phyloP scores from a whole-genome alignment of 768 basidiomycete genomes.

The Rubroboletus satanas region DNA sequence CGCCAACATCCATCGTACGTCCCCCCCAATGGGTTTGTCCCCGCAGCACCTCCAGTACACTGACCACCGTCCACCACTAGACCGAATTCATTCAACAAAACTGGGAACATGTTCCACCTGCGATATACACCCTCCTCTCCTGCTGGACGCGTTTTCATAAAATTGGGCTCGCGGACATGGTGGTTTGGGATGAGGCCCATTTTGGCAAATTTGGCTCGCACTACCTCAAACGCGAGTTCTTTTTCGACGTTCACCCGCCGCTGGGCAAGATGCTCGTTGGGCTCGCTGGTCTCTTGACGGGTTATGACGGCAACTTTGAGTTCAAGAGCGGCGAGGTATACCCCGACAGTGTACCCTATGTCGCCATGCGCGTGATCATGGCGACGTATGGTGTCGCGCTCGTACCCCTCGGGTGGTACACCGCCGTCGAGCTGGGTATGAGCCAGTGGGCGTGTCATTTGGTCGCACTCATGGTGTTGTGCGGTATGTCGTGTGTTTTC shows the following conservation, averaged over 20 bases:
- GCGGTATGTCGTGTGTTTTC: slow-evolving; percentile 51
- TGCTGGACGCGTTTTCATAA: slow-evolving; percentile 94
- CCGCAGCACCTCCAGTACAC: slow-evolving; percentile 5
- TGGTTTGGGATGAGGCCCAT: slow-evolving; percentile 99
- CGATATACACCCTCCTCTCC: slow-evolving; percentile 86
- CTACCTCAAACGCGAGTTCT: slow-evolving; percentile 98
- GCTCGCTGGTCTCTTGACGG: slow-evolving; percentile 83
- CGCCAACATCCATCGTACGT: slow-evolving; percentile 61
- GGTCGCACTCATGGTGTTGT: slow-evolving; percentile 89
- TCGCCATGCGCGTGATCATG: slow-evolving; percentile 92
- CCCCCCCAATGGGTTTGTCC: background rate
- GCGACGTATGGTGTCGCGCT: slow-evolving; percentile 92
- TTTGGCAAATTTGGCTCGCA: slow-evolving; percentile 99
- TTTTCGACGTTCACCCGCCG: slow-evolving; percentile 98
- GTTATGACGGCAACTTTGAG: slow-evolving; percentile 89
- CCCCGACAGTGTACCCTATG: slow-evolving; percentile 81
- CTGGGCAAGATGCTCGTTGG: slow-evolving; percentile 99
- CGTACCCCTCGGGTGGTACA: slow-evolving; percentile 97
- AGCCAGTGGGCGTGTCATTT: slow-evolving; percentile 85
- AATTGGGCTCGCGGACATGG: slow-evolving; percentile 80
- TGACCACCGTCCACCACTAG: slow-evolving; percentile 33
- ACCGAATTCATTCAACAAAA: slow-evolving; percentile 78
- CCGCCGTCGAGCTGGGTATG: slow-evolving; percentile 91
- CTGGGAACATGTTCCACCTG: slow-evolving; percentile 70
- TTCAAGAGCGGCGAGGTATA: slow-evolving; percentile 91